Base-by-base conservation (phyloP, 345 rosid genomes). In the Eucalyptus guilfoylei region DNA sequence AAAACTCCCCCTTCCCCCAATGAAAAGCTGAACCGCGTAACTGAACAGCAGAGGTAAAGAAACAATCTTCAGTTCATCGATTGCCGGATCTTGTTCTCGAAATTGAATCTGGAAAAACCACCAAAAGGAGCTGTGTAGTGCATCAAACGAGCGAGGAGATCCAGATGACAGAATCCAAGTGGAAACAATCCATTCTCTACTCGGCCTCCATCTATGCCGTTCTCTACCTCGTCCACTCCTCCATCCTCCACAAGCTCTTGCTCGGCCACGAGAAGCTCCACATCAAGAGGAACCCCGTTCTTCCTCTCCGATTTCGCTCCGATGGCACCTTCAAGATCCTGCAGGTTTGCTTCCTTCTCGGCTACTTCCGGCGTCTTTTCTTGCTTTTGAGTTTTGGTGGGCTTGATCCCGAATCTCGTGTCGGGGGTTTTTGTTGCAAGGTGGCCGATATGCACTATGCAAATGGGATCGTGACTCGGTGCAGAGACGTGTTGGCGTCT, bases 391-490 rank as follows among this genome's bases (percentile, higher is more conserved):
- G 14, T 26, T 45, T 90, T 62, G 21, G 21, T 30, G 87, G 88
- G 69, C 17, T 62, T 62, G 80, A n/a, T 87, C 11, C 47, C 48
- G 88, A 28, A n/a, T 86, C 72, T 67, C 80, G 40, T 42, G 72
- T 14, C n/a, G 37, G 42, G 37, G n/a, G 17, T 1, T 40, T 54
- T 19, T 62, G 19, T 34, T 54, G 15, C 15, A 83, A 83, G 48
- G 97, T 97, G 85, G 98, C 99, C 37, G 99, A 97, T 90, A 95
- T 97, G 99, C 99, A 97, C 91, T 96, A 60, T 88, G 99, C 99
- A 45, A 95, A 93, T 90, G 99, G 99, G 76, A 48, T 85, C 89
- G 87, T 93, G 69, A 95, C 96, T 87, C 93, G 97, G 9, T 97
- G 99, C 92, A 92, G 95, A 91, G 98, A 96, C 87, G 99, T 97